Conservation (phyloP, 371 early-diverging fungal genomes). For the Mortierella sp. region DNA sequence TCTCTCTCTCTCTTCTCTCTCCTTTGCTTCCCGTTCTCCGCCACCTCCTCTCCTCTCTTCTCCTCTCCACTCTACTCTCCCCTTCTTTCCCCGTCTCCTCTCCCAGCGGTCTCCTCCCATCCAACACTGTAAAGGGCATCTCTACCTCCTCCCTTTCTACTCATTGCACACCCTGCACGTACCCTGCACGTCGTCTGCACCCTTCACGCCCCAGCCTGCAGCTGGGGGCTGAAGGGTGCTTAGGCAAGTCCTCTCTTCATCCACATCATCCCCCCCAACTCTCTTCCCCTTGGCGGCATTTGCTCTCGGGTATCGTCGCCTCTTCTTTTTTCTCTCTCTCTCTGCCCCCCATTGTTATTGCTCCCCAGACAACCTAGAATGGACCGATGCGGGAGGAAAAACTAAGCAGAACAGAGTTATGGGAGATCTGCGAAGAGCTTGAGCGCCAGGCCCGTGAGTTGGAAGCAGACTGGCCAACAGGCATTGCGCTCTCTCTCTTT, state of each 20-base stretch:
- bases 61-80: not conserved
- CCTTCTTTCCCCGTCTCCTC: not conserved
- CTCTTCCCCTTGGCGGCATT: not conserved
- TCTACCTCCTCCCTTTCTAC: not conserved
- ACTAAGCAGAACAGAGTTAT: too few relatives aligned
- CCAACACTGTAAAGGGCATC: too few relatives aligned
- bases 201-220: not conserved
- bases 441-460: too few relatives aligned
- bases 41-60: not conserved
- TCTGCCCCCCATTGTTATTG: not conserved
- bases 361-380: conserved; percentile 14
- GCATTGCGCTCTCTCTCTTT: too few relatives aligned
- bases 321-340: not conserved
- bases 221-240: not conserved
- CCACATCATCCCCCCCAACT: not conserved
- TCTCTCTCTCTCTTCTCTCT: not conserved
- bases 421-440: too few relatives aligned
- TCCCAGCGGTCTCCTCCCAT: too few relatives aligned
- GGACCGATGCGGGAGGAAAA: not conserved
- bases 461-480: too few relatives aligned
- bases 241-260: not conserved
- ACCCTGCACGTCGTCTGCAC: not conserved
- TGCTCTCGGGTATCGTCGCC: conserved; percentile 9
- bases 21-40: conserved; percentile 1
- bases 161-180: not conserved